Base-by-base conservation (phyloP, 257 asterid genomes). In the Solanum acaule region DNA sequence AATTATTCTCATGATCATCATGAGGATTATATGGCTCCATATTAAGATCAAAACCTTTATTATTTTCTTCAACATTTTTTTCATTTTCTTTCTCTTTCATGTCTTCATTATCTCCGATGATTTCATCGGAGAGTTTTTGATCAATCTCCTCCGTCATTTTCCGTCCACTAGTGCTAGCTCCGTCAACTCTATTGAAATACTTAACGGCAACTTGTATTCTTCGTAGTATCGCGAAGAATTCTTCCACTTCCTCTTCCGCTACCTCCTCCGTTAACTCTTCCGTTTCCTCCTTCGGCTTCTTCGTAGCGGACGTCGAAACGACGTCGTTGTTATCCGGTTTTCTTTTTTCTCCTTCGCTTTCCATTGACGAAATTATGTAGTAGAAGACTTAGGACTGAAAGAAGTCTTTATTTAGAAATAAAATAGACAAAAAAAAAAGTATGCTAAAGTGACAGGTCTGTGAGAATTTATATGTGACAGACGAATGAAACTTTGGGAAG, bases 201-300 rank as follows among this genome's bases (percentile, higher is more conserved):
- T 83, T 83, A 9, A 88, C 84, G 38, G 89, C 89, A 1, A 88
- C 85, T 6, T 88, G 49, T 83, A 88, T 68, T 18, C 87, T 37
- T 25, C 73, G 86, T 33, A 88, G 25, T 1, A 88, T 88, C 33
- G 75, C 72, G 14, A 88, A 88, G 84, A 88, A 88, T 77, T 81
- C 89, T 18, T 88, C 89, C 76, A 88, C 89, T 86, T 88, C 89
- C 79, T 83, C 89, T 46, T 88, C 89, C 15, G 31, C 61, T 86
- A 40, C 72, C 75, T 20, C 68, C 16, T 49, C 87, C 10, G 44
- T 31, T 15, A 31, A 33, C 40, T 29, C 22, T 22, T 14, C 49
- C 85, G 8, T 68, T 16, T 35, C 83, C 52, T 75, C 83, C 15
- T 40, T 77, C 11, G 13, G 61, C 84, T 77, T 77, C 61, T 77